These are phyloP conservation scores for Globisporangium okanoganense DNA, from an alignment of 352 stramenopile genomes.

Conservation along the genomic window DNA sequence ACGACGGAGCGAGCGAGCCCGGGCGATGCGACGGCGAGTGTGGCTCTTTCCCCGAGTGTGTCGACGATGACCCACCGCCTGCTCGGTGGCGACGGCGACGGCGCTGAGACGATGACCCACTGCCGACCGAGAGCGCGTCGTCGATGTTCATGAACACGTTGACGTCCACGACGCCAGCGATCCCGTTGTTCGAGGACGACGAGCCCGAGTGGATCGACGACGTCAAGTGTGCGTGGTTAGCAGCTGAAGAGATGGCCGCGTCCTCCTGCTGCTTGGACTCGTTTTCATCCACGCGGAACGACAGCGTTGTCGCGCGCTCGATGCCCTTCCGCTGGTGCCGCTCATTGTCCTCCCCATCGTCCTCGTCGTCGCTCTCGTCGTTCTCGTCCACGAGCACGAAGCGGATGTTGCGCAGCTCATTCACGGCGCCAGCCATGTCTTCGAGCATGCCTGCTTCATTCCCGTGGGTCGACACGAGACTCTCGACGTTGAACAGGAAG, in stretches of 20 bases:
- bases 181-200: slow-evolving; percentile 32
- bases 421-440: slow-evolving; percentile 79
- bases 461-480: slow-evolving; percentile 81
- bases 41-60: slow-evolving; percentile 16
- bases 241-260: background rate
- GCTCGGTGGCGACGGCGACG: slow-evolving; percentile 16
- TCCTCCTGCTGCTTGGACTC: slow-evolving; percentile 50
- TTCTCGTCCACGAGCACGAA: slow-evolving; percentile 81
- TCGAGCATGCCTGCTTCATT: slow-evolving; percentile 87
- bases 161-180: slow-evolving; percentile 76
- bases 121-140: slow-evolving; percentile 52
- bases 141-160: slow-evolving; percentile 79
- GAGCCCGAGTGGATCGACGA: slow-evolving; percentile 22
- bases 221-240: background rate
- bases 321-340: slow-evolving; percentile 13
- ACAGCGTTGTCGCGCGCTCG: slow-evolving; percentile 27
- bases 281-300: slow-evolving; percentile 72
- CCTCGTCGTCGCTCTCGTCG: slow-evolving; percentile 53
- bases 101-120: slow-evolving; percentile 17
- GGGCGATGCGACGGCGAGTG: slow-evolving; percentile 5
- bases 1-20: slow-evolving; percentile 24
- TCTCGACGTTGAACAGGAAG: slow-evolving; percentile 84
- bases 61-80: slow-evolving; percentile 3
- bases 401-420: slow-evolving; percentile 75
- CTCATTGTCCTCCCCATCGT: slow-evolving; percentile 32